Base-by-base conservation (phyloP, 192 early-diverging fungal species). In the Entomortierella parvispora region DNA sequence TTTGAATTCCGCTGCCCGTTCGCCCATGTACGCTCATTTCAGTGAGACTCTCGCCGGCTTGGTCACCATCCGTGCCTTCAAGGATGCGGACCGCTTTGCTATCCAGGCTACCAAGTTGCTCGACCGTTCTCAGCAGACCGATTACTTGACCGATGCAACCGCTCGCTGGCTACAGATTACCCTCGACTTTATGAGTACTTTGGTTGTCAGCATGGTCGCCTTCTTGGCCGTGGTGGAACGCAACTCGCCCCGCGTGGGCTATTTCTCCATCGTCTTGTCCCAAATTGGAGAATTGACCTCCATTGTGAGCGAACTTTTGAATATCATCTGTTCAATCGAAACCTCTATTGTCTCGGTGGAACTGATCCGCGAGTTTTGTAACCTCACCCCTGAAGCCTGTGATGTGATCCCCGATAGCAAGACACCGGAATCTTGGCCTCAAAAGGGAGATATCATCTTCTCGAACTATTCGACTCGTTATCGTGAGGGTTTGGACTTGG, bases 361-460 rank as follows among this genome's bases (percentile, higher is more conserved):
- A 76, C 87, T 92, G n/a, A 84, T 92, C 59, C 86, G 88, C 43
- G 93, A 96, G 68, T 95, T 93, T 65, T 83, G 83, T 65, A 89
- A 94, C 12, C 76, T 94, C 42, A 81, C 84, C 2, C 79, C 85
- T 25, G 94, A 96, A 66, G 93, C 93, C 28, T 85, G 90, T 11
- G 89, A 90, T 31, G 80, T 88, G 15, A 84, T 90, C 42, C 81
- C 81, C 17, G 79, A 71, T 53, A 55, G 69, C 6, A 78, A 75
- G n/a, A 90, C 90, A 0, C 82, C 88, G 12, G 58, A 29, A 17
- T 10, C 20, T 14, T 95, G 94, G 94, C 94, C 94, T 4, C 77
- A 81, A 9, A 51, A 83, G 11, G 94, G 94, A 28, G 47, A 59
- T 20, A 87, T 96, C 46, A 84, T 86, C 58, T 93, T 93, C 72